Conservation (phyloP, 768 basidiomycete species). For the Pleurotus djamor region DNA sequence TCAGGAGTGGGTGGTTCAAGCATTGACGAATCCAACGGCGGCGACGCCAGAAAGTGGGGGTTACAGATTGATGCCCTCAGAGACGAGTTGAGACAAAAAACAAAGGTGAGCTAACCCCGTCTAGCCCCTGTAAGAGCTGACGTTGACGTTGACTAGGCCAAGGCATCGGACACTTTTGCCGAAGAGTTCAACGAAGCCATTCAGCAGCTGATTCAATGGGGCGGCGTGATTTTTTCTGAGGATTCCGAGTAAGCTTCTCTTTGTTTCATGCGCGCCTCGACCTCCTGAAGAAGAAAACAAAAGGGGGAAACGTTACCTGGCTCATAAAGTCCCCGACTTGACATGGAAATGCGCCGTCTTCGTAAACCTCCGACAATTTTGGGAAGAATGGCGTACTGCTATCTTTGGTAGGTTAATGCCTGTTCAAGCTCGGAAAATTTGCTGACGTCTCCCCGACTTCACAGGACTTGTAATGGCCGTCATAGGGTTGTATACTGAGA, state of each 20-base stretch:
- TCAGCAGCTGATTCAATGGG: conserved; percentile 72
- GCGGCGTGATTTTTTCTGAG: conserved; percentile 65
- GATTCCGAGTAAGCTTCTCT: conserved; percentile 54
- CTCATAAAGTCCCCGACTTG: conserved; percentile 68
- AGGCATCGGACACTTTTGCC: conserved; percentile 56
- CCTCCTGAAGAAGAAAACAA: conserved; percentile 13
- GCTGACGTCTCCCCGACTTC: conserved; percentile 14
- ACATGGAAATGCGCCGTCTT: conserved; percentile 64
- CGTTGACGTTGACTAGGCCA: conserved; percentile 35
- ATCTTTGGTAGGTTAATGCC: conserved; percentile 51
- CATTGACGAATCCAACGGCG: conserved; percentile 47
- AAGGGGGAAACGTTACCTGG: conserved; percentile 74
- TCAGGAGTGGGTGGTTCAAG: conserved; percentile 31
- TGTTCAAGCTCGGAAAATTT: conserved; percentile 8
- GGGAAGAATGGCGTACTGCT: conserved; percentile 65
- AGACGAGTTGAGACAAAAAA: conserved; percentile 55
- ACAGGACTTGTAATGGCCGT: conserved; percentile 30
- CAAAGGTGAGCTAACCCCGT: conserved; percentile 38
- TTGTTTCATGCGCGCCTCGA: conserved; percentile 7
- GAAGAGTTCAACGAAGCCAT: conserved; percentile 81
- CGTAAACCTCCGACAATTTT: conserved; percentile 63
- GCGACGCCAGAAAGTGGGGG: conserved; percentile 80
- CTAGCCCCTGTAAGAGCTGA: neutral
- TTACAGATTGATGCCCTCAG: conserved; percentile 56
- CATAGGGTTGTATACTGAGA: conserved; percentile 25